These are phyloP conservation scores for Diophrys appendiculata DNA, from an alignment of 73 alveolate species.

Conservation along the genomic window DNA sequence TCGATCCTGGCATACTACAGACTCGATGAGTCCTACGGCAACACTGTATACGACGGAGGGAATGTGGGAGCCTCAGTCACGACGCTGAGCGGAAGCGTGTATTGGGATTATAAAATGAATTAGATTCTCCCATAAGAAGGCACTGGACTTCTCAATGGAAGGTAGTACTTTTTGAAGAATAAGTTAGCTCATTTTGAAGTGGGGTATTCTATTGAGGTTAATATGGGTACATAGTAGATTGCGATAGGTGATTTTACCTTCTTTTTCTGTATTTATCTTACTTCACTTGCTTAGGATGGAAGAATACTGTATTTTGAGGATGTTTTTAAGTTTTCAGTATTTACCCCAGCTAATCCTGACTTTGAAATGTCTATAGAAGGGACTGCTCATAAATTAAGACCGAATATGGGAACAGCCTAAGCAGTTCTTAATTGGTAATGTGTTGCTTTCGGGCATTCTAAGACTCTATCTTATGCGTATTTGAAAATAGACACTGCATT, in stretches of 20 bases:
- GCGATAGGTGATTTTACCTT: neutral
- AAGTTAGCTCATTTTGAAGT: neutral
- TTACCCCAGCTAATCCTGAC: neutral
- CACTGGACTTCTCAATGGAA: neutral
- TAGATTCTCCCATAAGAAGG: neutral
- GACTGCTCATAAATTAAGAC: neutral
- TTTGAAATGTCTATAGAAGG: neutral
- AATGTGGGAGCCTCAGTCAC: no score
- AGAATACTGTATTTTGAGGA: neutral
- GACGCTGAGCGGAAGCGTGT: no score
- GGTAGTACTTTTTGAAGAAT: neutral
- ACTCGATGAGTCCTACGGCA: neutral
- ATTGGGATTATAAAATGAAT: neutral
- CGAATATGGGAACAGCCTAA: neutral
- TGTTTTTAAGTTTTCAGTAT: neutral
- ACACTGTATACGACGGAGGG: neutral
- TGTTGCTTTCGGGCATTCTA: neutral
- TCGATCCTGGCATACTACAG: neutral
- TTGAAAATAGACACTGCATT: neutral
- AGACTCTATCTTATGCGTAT: neutral
- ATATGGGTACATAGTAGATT: neutral
- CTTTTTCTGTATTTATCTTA: neutral
- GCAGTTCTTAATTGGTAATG: neutral
- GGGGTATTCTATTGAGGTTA: neutral
- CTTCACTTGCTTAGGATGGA: neutral